Percentiles rank a stretch among this genome's conserved stretches.
Conservation (phyloP, 176 grass and related monocot genomes). For the Carex littledalei region DNA sequence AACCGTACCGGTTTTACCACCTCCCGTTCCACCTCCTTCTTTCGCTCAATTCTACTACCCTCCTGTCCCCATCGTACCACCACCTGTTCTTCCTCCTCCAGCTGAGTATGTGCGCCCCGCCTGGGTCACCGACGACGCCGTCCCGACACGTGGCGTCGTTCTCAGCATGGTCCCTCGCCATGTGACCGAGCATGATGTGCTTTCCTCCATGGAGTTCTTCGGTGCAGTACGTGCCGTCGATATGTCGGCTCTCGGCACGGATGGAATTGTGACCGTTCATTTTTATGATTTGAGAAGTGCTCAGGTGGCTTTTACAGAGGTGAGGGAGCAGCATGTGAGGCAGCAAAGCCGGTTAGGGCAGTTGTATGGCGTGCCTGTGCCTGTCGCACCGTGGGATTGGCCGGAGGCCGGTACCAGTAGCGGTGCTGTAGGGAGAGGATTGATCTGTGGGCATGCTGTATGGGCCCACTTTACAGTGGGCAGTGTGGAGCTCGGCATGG, state of each 20-base stretch:
- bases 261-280: slow-evolving; percentile 63
- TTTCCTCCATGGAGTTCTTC: slow-evolving; percentile 52
- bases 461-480: slow-evolving; percentile 69
- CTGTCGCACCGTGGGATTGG: slow-evolving; percentile 34
- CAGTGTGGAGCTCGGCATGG: slow-evolving; percentile 4
- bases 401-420: neutral
- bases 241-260: slow-evolving; percentile 32
- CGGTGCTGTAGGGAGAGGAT: slow-evolving; percentile 15
- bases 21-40: neutral
- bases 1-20: slow-evolving; percentile 15
- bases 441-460: slow-evolving; percentile 45
- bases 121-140: slow-evolving; percentile 36
- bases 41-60: slow-evolving; percentile 55
- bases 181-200: slow-evolving; percentile 45
- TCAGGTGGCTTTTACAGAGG: slow-evolving; percentile 50
- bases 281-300: slow-evolving; percentile 83
- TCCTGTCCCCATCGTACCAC: slow-evolving; percentile 8
- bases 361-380: slow-evolving; percentile 26
- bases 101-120: slow-evolving; percentile 34
- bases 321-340: slow-evolving; percentile 59
- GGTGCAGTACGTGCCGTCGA: slow-evolving; percentile 64
- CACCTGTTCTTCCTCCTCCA: slow-evolving; percentile 10
- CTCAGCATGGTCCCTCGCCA: slow-evolving; percentile 70
- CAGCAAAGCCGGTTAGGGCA: slow-evolving; percentile 61
- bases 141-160: slow-evolving; percentile 55